Evolutionary conservation across 768 basidiomycete species (phyloP).

Genomic region (Russula olivacea): DNA sequence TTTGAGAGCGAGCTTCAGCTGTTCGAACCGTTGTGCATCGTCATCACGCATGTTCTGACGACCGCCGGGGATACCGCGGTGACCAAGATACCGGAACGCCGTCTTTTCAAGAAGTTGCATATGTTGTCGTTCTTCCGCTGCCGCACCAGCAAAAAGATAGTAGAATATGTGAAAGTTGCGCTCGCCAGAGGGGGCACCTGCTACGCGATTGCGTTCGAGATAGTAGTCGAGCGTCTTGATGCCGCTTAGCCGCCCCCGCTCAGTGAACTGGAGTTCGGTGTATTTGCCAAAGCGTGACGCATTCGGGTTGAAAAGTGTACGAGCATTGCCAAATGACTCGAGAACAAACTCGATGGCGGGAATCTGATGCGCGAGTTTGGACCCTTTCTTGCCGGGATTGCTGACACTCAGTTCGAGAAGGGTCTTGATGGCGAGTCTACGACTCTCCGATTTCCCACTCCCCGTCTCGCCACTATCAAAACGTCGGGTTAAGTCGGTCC

Average conservation of each 20-base stretch:
- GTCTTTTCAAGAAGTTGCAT: slow-evolving; percentile 77
- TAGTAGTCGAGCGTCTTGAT: slow-evolving; percentile 97
- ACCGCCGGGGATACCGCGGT: slow-evolving; percentile 45
- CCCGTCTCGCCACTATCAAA: slow-evolving; percentile 77
- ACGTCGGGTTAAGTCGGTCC: not conserved
- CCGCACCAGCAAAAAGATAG: slow-evolving; percentile 89
- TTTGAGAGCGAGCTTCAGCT: slow-evolving; percentile 92
- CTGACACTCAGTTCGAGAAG: slow-evolving; percentile 86
- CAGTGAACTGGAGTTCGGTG: slow-evolving; percentile 94
- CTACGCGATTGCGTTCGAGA: slow-evolving; percentile 86
- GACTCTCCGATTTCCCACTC: slow-evolving; percentile 90
- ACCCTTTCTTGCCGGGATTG: slow-evolving; percentile 88
- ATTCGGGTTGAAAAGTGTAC: slow-evolving; percentile 88
- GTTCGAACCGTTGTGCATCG: slow-evolving; percentile 84
- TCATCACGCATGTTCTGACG: slow-evolving; percentile 55
- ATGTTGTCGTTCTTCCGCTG: slow-evolving; percentile 81
- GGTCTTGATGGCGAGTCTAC: slow-evolving; percentile 85
- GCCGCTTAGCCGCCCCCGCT: slow-evolving; percentile 82
- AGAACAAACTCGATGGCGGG: slow-evolving; percentile 94
- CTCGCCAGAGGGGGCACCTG: slow-evolving; percentile 82
- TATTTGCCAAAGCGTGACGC: slow-evolving; percentile 98
- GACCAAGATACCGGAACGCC: slow-evolving; percentile 82
- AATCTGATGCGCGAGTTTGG: slow-evolving; percentile 79
- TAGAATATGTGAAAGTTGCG: slow-evolving; percentile 98
- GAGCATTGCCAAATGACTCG: slow-evolving; percentile 90